These are phyloP conservation scores for Euptelea pleiosperma DNA, from an alignment of 164 flowering plant species.

Conservation along the genomic window DNA sequence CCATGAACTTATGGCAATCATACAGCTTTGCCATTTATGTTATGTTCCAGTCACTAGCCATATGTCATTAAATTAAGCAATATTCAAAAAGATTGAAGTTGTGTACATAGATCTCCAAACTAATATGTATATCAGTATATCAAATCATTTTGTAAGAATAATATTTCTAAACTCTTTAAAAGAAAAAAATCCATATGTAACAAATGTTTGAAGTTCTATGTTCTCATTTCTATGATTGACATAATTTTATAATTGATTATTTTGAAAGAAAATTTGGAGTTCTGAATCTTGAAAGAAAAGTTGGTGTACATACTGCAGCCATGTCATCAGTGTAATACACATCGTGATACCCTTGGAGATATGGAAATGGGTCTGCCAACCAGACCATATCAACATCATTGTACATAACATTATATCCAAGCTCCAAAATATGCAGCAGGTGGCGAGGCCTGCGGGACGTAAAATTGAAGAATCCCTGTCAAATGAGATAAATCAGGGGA, in stretches of 20 bases:
- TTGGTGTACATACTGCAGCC: constrained; percentile 56
- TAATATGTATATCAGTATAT: no score
- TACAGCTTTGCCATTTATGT: no score
- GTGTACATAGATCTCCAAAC: no score
- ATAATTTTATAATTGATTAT: not conserved
- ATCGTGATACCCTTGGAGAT: constrained; percentile 78
- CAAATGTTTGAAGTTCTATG: not conserved
- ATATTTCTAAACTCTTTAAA: no score
- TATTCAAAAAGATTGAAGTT: no score
- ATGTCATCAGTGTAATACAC: constrained; percentile 96
- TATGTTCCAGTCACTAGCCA: no score
- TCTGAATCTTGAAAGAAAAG: not conserved
- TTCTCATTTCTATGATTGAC: not conserved
- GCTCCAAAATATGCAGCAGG: constrained; percentile 85
- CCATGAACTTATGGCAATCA: no score
- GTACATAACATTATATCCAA: constrained; percentile 95
- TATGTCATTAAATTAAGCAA: no score
- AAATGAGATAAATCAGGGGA: constrained; percentile 11
- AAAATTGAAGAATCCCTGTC: constrained; percentile 95
- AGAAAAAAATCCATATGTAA: no score
- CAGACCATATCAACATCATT: constrained; percentile 99
- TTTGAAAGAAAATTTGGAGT: not conserved
- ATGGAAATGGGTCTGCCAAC: constrained; percentile 89
- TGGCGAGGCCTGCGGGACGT: constrained; percentile 94
- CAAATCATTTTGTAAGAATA: no score